A percentile compares a stretch with the other conserved stretches of the same genome.
Evolutionary conservation across 202 grass and related monocot species (phyloP).

Genomic region (Digitaria exilis): DNA sequence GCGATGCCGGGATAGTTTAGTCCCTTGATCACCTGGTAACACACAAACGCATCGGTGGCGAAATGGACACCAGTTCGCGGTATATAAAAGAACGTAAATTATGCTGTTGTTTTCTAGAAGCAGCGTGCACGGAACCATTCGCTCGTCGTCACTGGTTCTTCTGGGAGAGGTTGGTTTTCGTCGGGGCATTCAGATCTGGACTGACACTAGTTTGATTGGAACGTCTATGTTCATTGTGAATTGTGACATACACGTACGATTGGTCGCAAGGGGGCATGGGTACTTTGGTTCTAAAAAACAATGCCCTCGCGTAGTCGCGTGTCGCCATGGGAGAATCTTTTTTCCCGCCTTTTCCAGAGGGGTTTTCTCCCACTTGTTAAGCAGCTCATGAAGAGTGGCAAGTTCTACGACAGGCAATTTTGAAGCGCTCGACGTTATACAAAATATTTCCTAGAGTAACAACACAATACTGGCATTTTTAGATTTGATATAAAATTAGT

Average conservation of each 20-base stretch:
- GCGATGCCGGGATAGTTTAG: not conserved
- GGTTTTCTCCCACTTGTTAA: not conserved
- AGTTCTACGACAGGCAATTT: not conserved
- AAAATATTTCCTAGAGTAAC: too few species aligned
- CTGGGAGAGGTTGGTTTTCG: not conserved
- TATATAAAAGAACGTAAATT: not conserved
- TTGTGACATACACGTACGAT: too few species aligned
- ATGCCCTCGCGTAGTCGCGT: not conserved
- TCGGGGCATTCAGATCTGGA: not conserved
- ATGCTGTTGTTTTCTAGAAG: not conserved
- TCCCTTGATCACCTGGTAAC: not conserved
- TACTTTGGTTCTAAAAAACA: slow-evolving; percentile 5
- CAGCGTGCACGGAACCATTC: slow-evolving; percentile 32
- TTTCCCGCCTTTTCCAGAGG: too few species aligned
- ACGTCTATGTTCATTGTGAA: too few species aligned
- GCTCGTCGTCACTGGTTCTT: not conserved
- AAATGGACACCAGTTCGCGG: not conserved
- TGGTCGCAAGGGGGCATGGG: not conserved
- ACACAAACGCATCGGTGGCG: not conserved
- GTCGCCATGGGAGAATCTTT: not conserved
- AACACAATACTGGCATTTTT: too few species aligned
- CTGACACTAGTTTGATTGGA: not conserved
- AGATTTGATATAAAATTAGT: too few species aligned
- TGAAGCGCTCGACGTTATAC: too few species aligned
- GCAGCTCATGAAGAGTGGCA: not conserved